Evolutionary conservation across 169 alveolate genomes (phyloP).

Genomic region (Cyclospora cayetanensis): DNA sequence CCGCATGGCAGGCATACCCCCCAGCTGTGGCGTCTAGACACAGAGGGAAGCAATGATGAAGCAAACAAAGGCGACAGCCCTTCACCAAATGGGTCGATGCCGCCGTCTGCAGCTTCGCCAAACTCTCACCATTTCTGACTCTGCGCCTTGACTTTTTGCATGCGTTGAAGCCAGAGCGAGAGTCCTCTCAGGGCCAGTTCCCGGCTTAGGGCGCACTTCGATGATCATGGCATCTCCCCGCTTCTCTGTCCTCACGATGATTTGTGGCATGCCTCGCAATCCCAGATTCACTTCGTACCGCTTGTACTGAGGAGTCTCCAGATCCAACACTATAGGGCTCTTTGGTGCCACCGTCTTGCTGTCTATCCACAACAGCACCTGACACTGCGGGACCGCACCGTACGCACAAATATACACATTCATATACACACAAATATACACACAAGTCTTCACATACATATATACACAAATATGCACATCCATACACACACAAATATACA

Average conservation of each 20-base stretch:
- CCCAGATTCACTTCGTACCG: conserved; percentile 71
- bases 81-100: background rate
- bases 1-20: no score
- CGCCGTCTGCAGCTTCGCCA: no score
- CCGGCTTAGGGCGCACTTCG: conserved; percentile 71
- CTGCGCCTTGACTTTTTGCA: conserved; percentile 1
- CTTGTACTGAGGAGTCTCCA: conserved; percentile 73
- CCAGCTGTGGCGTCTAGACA: no score
- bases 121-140: background rate
- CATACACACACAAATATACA: no score
- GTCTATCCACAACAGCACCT: conserved; percentile 82
- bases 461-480: no score
- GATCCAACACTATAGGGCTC: conserved; percentile 82
- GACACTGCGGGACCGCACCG: conserved; percentile 50
- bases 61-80: background rate
- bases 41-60: no score
- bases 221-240: conserved; percentile 77
- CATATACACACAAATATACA: background rate
- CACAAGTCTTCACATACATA: background rate
- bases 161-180: background rate
- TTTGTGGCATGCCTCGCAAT: conserved; percentile 61
- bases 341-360: conserved; percentile 84
- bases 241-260: conserved; percentile 77
- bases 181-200: conserved; percentile 52
- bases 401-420: conserved; percentile 26